phyloP scores from a whole-genome alignment of 805 yeast species.

The Metschnikowia henanensis region DNA sequence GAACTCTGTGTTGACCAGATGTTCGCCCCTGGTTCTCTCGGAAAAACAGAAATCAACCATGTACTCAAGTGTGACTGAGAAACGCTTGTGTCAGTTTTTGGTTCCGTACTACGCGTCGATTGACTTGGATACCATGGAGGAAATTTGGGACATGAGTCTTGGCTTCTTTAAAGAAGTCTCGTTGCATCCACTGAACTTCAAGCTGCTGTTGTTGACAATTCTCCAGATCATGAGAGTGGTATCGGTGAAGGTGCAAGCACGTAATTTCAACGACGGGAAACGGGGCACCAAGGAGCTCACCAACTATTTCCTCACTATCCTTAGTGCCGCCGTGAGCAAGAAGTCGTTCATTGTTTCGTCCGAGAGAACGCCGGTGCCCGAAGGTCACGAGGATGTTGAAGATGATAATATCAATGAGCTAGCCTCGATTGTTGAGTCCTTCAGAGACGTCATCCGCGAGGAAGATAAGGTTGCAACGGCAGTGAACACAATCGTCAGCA shows the following conservation, averaged over 20 bases:
- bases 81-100: slow-evolving; percentile 51
- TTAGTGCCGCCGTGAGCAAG: slow-evolving; percentile 17
- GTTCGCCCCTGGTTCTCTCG: slow-evolving; percentile 32
- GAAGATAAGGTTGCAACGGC: slow-evolving; percentile 57
- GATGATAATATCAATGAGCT: slow-evolving; percentile 27
- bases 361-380: not conserved
- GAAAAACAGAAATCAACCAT: slow-evolving; percentile 46
- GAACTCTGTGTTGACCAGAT: slow-evolving; percentile 51
- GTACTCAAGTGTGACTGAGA: slow-evolving; percentile 46
- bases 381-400: not conserved
- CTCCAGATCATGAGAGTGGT: slow-evolving; percentile 53
- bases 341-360: slow-evolving; percentile 1
- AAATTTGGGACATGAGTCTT: slow-evolving; percentile 63
- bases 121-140: slow-evolving; percentile 77
- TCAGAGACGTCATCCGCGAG: slow-evolving; percentile 34
- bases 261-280: slow-evolving; percentile 62
- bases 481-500: slow-evolving; percentile 52
- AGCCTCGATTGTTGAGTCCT: slow-evolving; percentile 27
- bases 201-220: slow-evolving; percentile 49
- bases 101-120: slow-evolving; percentile 61
- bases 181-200: slow-evolving; percentile 47
- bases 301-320: slow-evolving; percentile 34
- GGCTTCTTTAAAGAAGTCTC: slow-evolving; percentile 60
- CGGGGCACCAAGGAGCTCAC: slow-evolving; percentile 58
- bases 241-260: slow-evolving; percentile 53